These are phyloP conservation scores for Phaeolepiota aurea DNA, from an alignment of 768 basidiomycete genomes.

Conservation along the genomic window DNA sequence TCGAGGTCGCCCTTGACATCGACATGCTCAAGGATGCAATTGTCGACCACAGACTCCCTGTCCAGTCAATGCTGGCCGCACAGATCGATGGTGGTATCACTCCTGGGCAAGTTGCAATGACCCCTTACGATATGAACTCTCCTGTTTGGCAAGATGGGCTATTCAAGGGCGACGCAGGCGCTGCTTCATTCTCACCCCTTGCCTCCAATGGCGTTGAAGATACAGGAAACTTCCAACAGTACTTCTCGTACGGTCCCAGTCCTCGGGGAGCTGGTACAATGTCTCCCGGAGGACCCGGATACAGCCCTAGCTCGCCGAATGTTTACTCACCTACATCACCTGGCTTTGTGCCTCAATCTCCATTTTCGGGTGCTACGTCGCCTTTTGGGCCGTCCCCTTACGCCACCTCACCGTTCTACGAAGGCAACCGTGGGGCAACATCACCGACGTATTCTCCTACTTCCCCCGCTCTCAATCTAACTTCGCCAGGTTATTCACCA, in stretches of 20 bases:
- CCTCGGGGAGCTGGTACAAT: conserved; percentile 77
- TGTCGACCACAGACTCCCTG: conserved; percentile 89
- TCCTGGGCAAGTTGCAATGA: conserved; percentile 88
- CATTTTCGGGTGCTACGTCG: conserved; percentile 75
- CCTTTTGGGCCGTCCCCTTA: conserved; percentile 78
- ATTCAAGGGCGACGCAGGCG: conserved; percentile 77
- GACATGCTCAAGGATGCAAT: conserved; percentile 99
- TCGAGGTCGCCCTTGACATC: conserved; percentile 93
- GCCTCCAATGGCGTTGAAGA: conserved; percentile 84
- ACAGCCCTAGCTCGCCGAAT: conserved; percentile 89
- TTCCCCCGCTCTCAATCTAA: conserved; percentile 73
- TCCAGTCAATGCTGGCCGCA: conserved; percentile 70
- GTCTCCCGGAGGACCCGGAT: conserved; percentile 83
- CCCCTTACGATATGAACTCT: conserved; percentile 91
- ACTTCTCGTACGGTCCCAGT: conserved; percentile 75
- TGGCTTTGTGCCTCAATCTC: conserved; percentile 73
- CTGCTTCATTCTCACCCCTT: conserved; percentile 92
- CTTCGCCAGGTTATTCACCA: conserved; percentile 79
- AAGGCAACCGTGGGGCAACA: conserved; percentile 49
- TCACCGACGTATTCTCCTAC: conserved; percentile 88
- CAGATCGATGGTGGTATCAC: conserved; percentile 86
- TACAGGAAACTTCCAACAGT: conserved; percentile 59
- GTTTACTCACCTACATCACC: conserved; percentile 87
- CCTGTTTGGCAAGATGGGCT: conserved; percentile 73
- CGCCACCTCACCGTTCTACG: conserved; percentile 79